phyloP scores from a whole-genome alignment of 805 yeast species.

The Brettanomyces nanus region DNA sequence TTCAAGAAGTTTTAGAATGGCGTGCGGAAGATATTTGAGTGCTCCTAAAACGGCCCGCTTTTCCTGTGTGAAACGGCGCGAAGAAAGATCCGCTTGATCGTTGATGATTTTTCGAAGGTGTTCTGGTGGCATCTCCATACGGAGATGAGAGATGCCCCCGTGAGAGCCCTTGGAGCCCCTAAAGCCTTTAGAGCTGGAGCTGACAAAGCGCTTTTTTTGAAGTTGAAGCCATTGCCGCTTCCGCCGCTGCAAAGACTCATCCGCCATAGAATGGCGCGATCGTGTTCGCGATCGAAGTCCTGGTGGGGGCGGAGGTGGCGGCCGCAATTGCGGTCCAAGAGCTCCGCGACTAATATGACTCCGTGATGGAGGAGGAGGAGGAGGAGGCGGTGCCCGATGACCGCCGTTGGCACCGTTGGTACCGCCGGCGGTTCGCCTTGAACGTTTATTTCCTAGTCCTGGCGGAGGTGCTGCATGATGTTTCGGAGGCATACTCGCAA shows the following conservation, averaged over 20 bases:
- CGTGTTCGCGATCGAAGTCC: neutral
- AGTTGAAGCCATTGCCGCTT: slow-evolving; percentile 43
- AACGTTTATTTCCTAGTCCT: no score
- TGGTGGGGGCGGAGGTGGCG: slow-evolving; percentile 22
- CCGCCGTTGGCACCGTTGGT: neutral
- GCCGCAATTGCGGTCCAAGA: slow-evolving; percentile 1
- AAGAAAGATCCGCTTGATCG: slow-evolving; percentile 79
- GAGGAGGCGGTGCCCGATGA: slow-evolving; percentile 8
- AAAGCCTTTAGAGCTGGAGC: no score
- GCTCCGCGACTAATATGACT: neutral
- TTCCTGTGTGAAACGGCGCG: slow-evolving; percentile 71
- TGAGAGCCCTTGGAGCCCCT: no score
- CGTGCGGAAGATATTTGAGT: slow-evolving; percentile 92
- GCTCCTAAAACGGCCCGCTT: slow-evolving; percentile 86
- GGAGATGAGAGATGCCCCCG: no score
- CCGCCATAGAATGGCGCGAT: slow-evolving; percentile 11
- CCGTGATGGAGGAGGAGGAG: slow-evolving; percentile 12
- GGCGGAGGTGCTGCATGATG: no score
- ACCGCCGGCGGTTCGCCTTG: no score
- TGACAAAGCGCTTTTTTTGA: slow-evolving; percentile 54
- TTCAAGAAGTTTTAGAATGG: slow-evolving; percentile 78
- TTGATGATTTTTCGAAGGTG: slow-evolving; percentile 78
- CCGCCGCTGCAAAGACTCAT: slow-evolving; percentile 7
- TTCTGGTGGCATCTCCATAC: slow-evolving; percentile 87
- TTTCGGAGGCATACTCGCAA: no score